Conservation (phyloP, 805 yeast genomes). For the Saccharomycopsis lassenensis region DNA sequence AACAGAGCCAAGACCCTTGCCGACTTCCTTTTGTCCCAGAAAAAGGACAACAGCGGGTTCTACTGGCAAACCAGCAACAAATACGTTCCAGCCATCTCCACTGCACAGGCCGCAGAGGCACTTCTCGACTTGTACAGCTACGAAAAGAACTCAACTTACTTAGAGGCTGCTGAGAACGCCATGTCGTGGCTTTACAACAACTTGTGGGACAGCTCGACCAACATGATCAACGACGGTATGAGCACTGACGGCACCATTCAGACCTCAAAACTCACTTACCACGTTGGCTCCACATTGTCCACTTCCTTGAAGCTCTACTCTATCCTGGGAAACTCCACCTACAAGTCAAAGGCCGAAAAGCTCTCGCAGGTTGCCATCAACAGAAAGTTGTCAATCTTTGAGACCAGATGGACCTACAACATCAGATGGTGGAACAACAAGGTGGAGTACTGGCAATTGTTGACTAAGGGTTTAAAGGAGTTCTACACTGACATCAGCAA, state of each 20-base stretch:
- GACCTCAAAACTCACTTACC: constrained; percentile 47
- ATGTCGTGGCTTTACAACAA: constrained; percentile 44
- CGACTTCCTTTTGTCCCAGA: constrained; percentile 53
- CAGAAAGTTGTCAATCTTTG: constrained; percentile 47
- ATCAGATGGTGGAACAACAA: constrained; percentile 54
- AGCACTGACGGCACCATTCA: constrained; percentile 21
- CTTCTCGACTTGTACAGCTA: constrained; percentile 44
- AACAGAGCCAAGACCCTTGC: constrained; percentile 48
- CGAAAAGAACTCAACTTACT: constrained; percentile 33
- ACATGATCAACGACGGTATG: constrained; percentile 50
- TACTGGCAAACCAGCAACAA: constrained; percentile 52
- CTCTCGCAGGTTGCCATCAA: constrained; percentile 48
- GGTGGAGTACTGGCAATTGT: constrained; percentile 49
- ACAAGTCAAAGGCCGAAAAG: constrained; percentile 28
- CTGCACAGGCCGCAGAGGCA: constrained; percentile 54
- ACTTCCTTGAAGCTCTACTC: constrained; percentile 39
- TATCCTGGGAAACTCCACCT: constrained; percentile 38
- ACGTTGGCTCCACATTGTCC: constrained; percentile 52
- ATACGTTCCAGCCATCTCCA: constrained; percentile 54
- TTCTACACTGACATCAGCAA: constrained; percentile 23
- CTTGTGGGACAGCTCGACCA: constrained; percentile 42
- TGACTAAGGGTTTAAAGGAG: constrained; percentile 60
- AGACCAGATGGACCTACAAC: constrained; percentile 30
- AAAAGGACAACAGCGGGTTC: constrained; percentile 48
- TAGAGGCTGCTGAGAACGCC: constrained; percentile 44